Evolutionary conservation across 192 early-diverging fungal genomes (phyloP).

Genomic region (Ambispora gerdemannii): DNA sequence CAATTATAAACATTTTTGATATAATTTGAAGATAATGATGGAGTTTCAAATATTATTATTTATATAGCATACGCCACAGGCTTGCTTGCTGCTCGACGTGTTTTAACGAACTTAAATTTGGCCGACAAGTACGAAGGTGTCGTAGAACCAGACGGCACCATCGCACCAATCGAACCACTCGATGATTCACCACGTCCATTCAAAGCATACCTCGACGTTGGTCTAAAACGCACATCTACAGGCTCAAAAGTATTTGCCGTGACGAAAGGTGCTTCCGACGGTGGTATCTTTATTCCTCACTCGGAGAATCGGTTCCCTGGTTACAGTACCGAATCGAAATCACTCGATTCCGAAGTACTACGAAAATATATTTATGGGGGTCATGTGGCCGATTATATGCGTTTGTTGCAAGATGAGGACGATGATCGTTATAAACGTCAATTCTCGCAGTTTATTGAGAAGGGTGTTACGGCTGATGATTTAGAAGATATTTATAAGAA

Average conservation of each 20-base stretch:
- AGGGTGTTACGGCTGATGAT: constrained; percentile 81
- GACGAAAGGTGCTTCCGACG: constrained; percentile 98
- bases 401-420: constrained; percentile 96
- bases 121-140: constrained; percentile 97
- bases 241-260: constrained; percentile 96
- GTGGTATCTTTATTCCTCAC: constrained; percentile 97
- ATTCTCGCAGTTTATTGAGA: constrained; percentile 90
- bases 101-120: constrained; percentile 90
- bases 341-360: constrained; percentile 87
- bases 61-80: constrained; percentile 90
- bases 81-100: constrained; percentile 94
- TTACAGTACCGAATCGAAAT: constrained; percentile 83
- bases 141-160: constrained; percentile 83
- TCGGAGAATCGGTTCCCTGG: constrained; percentile 96
- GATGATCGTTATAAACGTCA: constrained; percentile 96
- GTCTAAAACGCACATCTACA: constrained; percentile 95
- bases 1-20: not conserved
- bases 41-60: not conserved
- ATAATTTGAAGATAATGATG: not conserved
- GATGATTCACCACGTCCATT: constrained; percentile 95
- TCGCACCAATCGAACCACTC: constrained; percentile 81
- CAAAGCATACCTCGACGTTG: constrained; percentile 97
- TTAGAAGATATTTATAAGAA: constrained; percentile 93
- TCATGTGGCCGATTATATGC: constrained; percentile 99
- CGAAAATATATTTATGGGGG: constrained; percentile 97